These are phyloP conservation scores for Myxozyma geophila DNA, from an alignment of 805 yeast genomes.

Conservation along the genomic window DNA sequence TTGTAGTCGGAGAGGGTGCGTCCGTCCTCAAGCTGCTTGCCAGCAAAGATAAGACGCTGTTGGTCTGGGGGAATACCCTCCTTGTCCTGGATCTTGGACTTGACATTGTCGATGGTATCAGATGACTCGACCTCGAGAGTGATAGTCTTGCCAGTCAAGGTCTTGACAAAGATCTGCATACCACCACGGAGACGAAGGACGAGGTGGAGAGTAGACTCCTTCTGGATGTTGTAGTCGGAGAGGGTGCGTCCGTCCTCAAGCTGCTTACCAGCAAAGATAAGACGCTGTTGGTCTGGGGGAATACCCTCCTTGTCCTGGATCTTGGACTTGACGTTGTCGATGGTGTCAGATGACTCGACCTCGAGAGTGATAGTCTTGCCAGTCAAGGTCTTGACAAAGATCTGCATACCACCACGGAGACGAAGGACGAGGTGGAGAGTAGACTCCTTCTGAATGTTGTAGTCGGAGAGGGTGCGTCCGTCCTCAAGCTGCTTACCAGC, in stretches of 20 bases:
- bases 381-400: conserved; percentile 85
- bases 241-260: conserved; percentile 82
- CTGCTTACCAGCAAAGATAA: conserved; percentile 72
- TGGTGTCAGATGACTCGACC: conserved; percentile 97
- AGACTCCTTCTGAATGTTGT: conserved; percentile 95
- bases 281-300: conserved; percentile 97
- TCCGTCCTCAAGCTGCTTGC: conserved; percentile 95
- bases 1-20: conserved; percentile 93
- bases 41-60: conserved; percentile 93
- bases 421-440: conserved; percentile 82
- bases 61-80: conserved; percentile 98
- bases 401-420: conserved; percentile 93
- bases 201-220: conserved; percentile 90
- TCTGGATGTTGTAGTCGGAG: conserved; percentile 97
- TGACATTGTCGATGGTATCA: conserved; percentile 93
- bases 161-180: conserved; percentile 91
- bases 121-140: conserved; percentile 91
- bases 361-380: conserved; percentile 90
- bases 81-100: conserved; percentile 93
- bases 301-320: conserved; percentile 98
- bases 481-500: conserved; percentile 97
- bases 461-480: conserved; percentile 91
- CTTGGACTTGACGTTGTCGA: conserved; percentile 95
- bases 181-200: conserved; percentile 90
- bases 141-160: conserved; percentile 87